Evolutionary conservation across 2,329 filamentous ascomycete genomes (phyloP), one percentile per base, ranked within the genome.

Genomic region (Gremmenia infestans): DNA sequence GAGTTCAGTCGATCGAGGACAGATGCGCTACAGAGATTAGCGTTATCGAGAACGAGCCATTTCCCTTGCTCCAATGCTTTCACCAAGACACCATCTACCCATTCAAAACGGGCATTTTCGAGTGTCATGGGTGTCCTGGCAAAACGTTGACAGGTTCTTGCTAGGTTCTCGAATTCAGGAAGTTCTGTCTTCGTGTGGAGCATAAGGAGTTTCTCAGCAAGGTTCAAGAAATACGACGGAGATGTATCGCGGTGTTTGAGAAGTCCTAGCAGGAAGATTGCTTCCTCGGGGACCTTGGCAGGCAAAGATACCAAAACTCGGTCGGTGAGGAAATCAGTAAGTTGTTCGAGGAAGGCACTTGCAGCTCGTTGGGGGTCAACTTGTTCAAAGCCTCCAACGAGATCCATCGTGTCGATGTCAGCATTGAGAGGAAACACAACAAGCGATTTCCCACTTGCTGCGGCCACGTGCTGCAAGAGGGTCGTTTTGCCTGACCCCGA

Each of bases 321-420:
- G 3, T 69, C 67, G 53, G 83, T 80, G 17, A 88, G 67, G 54
- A 80, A 79, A 5, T 73, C 67, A 12, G 75, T 73, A 12, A 89
- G 68, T 48, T 81, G 75, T 25, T 76, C 71, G 6, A 87, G 68
- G 61, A 83, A 77, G n/a, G 77, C 75, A 53, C 87, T 85, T 4
- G 89, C 76, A 59, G 88, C 83, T 54, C 93, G 81, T 51, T 88
- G 79, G 22, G 89, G 85, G 69, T 99, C 94, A 17, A 90, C 86
- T 72, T 99, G 94, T 71, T 99, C 94, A 68, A 96, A 99, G 0
- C 94, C 94, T 67, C 94, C 94, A 55, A 99, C 90, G 54, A 99
- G 82, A 72, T 99, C 94, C 85, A 96, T 96, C 0, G 93, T 92
- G 71, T 99, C 94, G 46, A 96, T 89, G 65, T 99, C 95, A 6